Evolutionary conservation across 306 rosid species (phyloP).

Genomic region (Lathyrus aphaca): DNA sequence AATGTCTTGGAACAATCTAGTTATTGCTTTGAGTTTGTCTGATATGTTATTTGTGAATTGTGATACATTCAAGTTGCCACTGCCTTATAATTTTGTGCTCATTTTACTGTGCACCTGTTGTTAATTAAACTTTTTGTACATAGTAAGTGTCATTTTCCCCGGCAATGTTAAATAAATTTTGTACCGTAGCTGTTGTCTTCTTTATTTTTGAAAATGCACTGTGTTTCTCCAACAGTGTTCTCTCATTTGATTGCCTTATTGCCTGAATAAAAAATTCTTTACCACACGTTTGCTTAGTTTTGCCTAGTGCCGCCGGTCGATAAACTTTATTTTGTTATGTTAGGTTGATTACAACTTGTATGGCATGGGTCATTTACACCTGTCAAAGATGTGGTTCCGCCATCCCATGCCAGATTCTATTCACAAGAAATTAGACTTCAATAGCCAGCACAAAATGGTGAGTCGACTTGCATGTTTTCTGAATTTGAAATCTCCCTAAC

Average conservation of each 20-base stretch:
- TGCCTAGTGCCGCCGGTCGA: conserved; percentile 2
- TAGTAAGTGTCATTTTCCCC: conserved; percentile 15
- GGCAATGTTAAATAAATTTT: conserved; percentile 19
- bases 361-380: conserved; percentile 90
- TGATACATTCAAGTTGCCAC: conserved; percentile 21
- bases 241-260: conserved; percentile 19
- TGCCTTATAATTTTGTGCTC: conserved; percentile 7
- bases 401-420: conserved; percentile 64
- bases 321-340: conserved; percentile 29
- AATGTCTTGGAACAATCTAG: conserved; percentile 5
- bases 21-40: conserved; percentile 26
- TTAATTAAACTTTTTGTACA: conserved; percentile 17
- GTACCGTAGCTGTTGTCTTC: conserved; percentile 13
- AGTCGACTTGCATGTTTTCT: conserved; percentile 47
- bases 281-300: conserved; percentile 27
- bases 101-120: conserved; percentile 11
- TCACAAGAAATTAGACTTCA: conserved; percentile 41
- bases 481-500: conserved; percentile 40
- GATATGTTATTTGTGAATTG: conserved; percentile 18
- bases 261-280: conserved; percentile 7
- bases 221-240: conserved; percentile 19
- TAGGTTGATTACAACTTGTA: conserved; percentile 67
- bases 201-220: conserved; percentile 22
- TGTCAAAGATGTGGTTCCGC: conserved; percentile 81
- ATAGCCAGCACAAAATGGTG: conserved; percentile 45